phyloP scores from a whole-genome alignment of 352 stramenopile species.

The Phytopythium mirpurense region DNA sequence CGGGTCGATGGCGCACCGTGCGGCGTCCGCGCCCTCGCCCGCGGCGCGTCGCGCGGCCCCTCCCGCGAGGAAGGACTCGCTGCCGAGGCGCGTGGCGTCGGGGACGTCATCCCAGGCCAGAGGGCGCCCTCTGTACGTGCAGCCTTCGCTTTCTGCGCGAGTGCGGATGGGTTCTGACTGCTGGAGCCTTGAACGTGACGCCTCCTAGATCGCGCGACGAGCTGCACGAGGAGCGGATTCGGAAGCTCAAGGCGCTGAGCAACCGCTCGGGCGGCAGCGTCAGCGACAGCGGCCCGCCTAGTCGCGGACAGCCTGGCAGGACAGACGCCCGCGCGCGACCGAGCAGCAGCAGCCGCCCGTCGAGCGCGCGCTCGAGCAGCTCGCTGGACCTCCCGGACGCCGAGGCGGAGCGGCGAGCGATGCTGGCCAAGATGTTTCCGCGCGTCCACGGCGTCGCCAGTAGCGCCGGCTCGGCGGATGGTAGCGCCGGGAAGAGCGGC shows the following conservation, averaged over 20 bases:
- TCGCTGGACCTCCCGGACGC: conserved; percentile 11
- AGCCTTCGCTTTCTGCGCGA: no score
- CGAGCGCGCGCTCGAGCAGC: conserved; percentile 16
- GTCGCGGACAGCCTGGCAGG: conserved; percentile 3
- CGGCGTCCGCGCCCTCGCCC: conserved; percentile 20
- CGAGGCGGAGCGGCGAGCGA: conserved; percentile 43
- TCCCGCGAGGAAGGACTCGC: conserved; percentile 1
- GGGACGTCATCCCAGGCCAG: neutral
- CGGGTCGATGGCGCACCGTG: conserved; percentile 10
- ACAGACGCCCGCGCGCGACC: neutral
- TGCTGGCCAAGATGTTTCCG: conserved; percentile 79
- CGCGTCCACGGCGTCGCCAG: conserved; percentile 53
- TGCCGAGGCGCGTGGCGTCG: neutral
- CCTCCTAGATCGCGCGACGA: conserved; percentile 43
- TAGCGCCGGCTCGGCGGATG: conserved; percentile 8
- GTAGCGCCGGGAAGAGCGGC: conserved; percentile 13
- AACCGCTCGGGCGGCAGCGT: neutral
- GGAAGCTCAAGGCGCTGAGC: conserved; percentile 7
- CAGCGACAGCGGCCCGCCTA: neutral
- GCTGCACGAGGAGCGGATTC: conserved; percentile 36
- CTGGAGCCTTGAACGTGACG: no score
- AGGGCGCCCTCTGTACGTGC: conserved; percentile 3
- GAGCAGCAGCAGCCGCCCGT: conserved; percentile 14
- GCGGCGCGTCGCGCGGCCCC: conserved; percentile 20
- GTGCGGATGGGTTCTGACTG: no score